phyloP scores from a whole-genome alignment of 768 basidiomycete species.

The Pholiota molesta region DNA sequence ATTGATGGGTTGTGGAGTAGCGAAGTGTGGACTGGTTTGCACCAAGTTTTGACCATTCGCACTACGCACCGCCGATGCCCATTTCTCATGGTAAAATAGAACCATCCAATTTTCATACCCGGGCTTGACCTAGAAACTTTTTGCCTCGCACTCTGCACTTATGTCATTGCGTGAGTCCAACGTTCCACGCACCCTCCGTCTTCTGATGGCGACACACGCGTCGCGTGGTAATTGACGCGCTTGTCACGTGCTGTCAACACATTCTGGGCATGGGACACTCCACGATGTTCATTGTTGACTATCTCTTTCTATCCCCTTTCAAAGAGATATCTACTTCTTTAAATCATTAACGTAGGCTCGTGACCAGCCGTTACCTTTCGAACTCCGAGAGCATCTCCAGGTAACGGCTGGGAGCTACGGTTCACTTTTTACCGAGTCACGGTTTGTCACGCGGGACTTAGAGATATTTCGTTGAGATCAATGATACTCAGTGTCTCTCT shows the following conservation, averaged over 20 bases:
- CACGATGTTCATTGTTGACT: too few species aligned
- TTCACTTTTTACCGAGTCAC: too few species aligned
- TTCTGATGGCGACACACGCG: not conserved
- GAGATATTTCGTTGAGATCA: too few species aligned
- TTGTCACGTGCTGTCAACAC: slow-evolving; percentile 2
- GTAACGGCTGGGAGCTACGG: too few species aligned
- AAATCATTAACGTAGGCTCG: too few species aligned
- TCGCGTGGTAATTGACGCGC: slow-evolving; percentile 3
- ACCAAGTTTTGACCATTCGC: not conserved
- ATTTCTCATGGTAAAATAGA: not conserved
- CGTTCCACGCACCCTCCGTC: not conserved
- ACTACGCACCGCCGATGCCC: not conserved
- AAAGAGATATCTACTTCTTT: not conserved
- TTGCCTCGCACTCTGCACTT: not conserved
- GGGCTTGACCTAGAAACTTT: not conserved
- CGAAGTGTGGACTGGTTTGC: not conserved
- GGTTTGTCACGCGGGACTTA: too few species aligned
- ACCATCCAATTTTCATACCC: not conserved
- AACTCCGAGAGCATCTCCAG: too few species aligned
- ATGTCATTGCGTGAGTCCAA: not conserved
- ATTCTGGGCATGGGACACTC: not conserved
- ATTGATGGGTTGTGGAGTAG: not conserved
- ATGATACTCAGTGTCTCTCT: too few species aligned
- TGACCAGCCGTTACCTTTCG: too few species aligned
- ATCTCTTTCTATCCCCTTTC: not conserved